Evolutionary conservation across 2,329 filamentous ascomycete species (phyloP), one percentile per base, ranked within the genome.

Genomic region (Xylariales sp.): DNA sequence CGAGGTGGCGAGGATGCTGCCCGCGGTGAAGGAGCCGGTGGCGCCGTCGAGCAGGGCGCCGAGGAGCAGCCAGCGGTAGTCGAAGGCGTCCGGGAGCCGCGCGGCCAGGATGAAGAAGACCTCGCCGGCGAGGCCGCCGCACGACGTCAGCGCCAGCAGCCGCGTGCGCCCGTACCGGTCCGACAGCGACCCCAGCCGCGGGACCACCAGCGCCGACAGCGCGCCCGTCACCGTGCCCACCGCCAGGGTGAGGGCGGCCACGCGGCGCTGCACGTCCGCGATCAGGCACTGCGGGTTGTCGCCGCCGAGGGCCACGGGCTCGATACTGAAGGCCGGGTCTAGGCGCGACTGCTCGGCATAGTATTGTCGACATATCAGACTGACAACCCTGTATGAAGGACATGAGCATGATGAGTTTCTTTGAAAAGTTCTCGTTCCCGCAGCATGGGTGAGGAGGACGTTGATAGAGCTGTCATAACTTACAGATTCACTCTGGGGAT

Each of bases 401-500:
- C 27, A n/a, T n/a, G n/a, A n/a, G n/a, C n/a, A n/a, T n/a, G n/a
- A n/a, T n/a, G n/a, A n/a, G n/a, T n/a, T n/a, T n/a, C n/a, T n/a
- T n/a, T n/a, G n/a, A n/a, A n/a, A n/a, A 14, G 17, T 27, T 16
- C 15, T 15, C 31, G 13, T 38, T 29, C 12, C 6, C 13, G 17
- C 14, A n/a, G n/a, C n/a, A n/a, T n/a, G n/a, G n/a, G n/a, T n/a
- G n/a, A n/a, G n/a, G 17, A 24, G 14, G 37, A 19, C 19, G 39
- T 51, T 28, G 49, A 46, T 23, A 25, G 29, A 8, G 16, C 20
- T 24, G 34, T 16, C 29, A 16, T 6, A 35, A 51, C 74, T 60
- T 62, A 79, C 62, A 96, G 66, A 54, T 95, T 95, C 44, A 95
- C 72, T 59, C 85, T 93, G 7, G 91, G 90, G 7, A 96, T 87